Evolutionary conservation across 441 rosid species (phyloP).

Genomic region (Adansonia gregorii): DNA sequence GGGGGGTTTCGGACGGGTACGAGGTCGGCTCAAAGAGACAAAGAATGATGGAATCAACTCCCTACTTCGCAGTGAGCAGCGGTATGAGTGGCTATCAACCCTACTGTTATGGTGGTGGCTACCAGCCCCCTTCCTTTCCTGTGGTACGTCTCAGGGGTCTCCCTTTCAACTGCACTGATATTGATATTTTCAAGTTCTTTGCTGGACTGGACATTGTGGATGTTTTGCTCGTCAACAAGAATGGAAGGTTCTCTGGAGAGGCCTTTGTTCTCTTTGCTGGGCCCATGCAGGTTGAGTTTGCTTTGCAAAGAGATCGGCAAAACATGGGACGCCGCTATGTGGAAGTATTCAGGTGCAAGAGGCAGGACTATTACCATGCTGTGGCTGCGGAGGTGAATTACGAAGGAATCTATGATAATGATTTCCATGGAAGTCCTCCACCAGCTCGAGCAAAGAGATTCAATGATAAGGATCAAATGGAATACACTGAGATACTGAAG

Average conservation of each 20-base stretch:
- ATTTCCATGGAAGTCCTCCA: conserved; percentile 66
- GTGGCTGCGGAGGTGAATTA: conserved; percentile 82
- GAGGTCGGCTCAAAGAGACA: conserved; percentile 99
- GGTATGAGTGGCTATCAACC: conserved; percentile 60
- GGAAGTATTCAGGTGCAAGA: conserved; percentile 84
- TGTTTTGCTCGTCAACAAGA: conserved; percentile 73
- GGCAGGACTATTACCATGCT: conserved; percentile 79
- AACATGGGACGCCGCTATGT: conserved; percentile 90
- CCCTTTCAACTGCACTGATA: conserved; percentile 87
- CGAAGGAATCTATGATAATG: conserved; percentile 72
- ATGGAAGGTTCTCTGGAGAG: conserved; percentile 82
- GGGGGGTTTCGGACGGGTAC: conserved; percentile 94
- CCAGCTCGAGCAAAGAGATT: conserved; percentile 69
- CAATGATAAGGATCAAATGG: conserved; percentile 70
- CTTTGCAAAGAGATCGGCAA: conserved; percentile 78
- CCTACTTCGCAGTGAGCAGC: conserved; percentile 98
- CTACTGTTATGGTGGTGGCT: conserved; percentile 56
- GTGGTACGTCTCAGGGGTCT: conserved; percentile 92
- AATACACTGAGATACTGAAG: conserved; percentile 74
- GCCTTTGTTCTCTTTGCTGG: conserved; percentile 81
- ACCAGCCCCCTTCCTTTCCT: conserved; percentile 66
- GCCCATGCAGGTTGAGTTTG: conserved; percentile 80
- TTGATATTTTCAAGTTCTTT: conserved; percentile 89
- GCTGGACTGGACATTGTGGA: conserved; percentile 91
- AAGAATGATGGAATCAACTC: conserved; percentile 94